Conservation (phyloP, 148 eudicot species). For the Selenicereus undatus region DNA sequence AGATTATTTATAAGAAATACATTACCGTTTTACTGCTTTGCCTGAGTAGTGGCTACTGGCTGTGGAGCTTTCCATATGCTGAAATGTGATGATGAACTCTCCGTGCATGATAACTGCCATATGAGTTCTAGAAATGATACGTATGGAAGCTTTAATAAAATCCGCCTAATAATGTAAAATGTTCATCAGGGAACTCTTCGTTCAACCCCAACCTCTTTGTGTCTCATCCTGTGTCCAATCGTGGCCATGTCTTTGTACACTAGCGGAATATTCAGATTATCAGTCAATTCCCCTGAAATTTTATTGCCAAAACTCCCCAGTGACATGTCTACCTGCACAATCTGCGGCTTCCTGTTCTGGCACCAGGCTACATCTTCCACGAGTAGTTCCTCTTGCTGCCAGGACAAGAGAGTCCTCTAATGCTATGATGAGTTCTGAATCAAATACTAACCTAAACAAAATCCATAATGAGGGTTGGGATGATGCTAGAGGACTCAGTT, state of each 20-base stretch:
- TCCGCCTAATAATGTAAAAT: slow-evolving; percentile 1
- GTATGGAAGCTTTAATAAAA: background rate
- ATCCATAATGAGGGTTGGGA: slow-evolving; percentile 6
- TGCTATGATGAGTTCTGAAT: slow-evolving; percentile 6
- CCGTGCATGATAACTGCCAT: background rate
- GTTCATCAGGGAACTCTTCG: slow-evolving; percentile 20
- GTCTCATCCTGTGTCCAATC: slow-evolving; percentile 11
- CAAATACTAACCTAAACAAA: background rate
- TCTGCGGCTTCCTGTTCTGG: slow-evolving; percentile 6
- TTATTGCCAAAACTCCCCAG: slow-evolving; percentile 2
- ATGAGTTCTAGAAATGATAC: background rate
- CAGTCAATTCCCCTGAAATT: slow-evolving; percentile 12
- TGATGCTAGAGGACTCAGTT: background rate
- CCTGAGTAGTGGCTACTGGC: background rate
- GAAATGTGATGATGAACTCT: too few relatives aligned
- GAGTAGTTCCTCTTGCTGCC: slow-evolving; percentile 7
- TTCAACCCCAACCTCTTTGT: slow-evolving; percentile 15
- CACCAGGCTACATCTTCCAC: slow-evolving; percentile 1
- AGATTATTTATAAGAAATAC: background rate
- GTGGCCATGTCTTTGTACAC: slow-evolving; percentile 19
- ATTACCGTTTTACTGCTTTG: background rate
- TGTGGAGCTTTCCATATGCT: too few relatives aligned
- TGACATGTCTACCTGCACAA: slow-evolving; percentile 16
- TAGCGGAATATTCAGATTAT: slow-evolving; percentile 14
- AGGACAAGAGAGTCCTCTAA: background rate